Percentiles rank a stretch among this genome's conserved stretches.
These are phyloP conservation scores for Leccinum obscurum DNA, from an alignment of 768 basidiomycete species.

Conservation along the genomic window DNA sequence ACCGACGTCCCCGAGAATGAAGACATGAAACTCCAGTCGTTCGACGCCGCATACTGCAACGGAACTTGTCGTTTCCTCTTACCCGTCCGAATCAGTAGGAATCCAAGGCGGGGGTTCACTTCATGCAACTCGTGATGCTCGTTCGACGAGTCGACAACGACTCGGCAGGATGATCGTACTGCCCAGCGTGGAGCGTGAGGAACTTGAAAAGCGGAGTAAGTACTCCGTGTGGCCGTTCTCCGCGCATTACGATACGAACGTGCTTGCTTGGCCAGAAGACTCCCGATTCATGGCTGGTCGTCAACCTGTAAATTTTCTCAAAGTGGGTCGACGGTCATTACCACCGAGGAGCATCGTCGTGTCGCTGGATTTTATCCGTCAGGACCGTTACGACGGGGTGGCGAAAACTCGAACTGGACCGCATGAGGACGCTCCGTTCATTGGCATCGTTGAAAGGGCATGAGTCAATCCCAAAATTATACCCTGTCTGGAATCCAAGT, in stretches of 20 bases:
- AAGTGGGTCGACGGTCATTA: slow-evolving; percentile 43
- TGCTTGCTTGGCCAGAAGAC: background rate
- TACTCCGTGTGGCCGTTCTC: slow-evolving; percentile 52
- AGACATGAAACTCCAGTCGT: background rate
- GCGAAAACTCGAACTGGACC: background rate
- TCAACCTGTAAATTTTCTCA: slow-evolving; percentile 40
- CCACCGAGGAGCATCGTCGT: slow-evolving; percentile 35
- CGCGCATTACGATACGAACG: slow-evolving; percentile 47
- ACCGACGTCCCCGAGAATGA: background rate
- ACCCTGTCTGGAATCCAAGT: slow-evolving; percentile 22
- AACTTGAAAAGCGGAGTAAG: slow-evolving; percentile 43
- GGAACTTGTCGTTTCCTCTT: slow-evolving; percentile 47
- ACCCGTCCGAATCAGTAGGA: slow-evolving; percentile 50
- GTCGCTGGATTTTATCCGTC: slow-evolving; percentile 30
- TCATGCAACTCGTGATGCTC: slow-evolving; percentile 38
- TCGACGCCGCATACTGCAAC: slow-evolving; percentile 27
- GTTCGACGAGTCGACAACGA: no score
- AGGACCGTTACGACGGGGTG: background rate
- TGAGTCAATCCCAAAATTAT: slow-evolving; percentile 12
- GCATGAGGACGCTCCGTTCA: slow-evolving; percentile 3
- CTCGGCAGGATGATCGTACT: no score
- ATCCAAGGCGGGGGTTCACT: slow-evolving; percentile 55
- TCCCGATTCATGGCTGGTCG: slow-evolving; percentile 18
- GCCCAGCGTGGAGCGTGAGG: no score
- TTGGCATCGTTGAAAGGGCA: slow-evolving; percentile 2